A percentile compares a stretch with the other conserved stretches of the same genome.
Conservation (phyloP, 768 basidiomycete species). For the Omphalotus guepiniiformis region DNA sequence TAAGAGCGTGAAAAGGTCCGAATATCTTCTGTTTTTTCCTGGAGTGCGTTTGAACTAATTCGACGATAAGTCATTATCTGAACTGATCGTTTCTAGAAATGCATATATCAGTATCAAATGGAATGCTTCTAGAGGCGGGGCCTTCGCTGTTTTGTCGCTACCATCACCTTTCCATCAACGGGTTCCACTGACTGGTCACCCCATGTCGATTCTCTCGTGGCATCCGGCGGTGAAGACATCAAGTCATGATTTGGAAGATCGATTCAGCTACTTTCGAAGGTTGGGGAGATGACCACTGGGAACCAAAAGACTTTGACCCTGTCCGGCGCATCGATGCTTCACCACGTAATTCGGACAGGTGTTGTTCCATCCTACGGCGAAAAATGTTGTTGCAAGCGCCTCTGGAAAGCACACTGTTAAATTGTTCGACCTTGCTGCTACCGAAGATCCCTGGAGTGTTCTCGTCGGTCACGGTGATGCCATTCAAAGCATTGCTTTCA, state of each 20-base stretch:
- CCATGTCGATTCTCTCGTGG: conserved; percentile 87
- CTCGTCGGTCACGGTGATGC: conserved; percentile 81
- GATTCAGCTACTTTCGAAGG: conserved; percentile 64
- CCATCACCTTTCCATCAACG: conserved; percentile 62
- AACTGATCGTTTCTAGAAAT: conserved; percentile 36
- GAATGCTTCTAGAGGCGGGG: conserved; percentile 89
- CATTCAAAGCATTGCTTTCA: conserved; percentile 83
- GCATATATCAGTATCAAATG: conserved; percentile 94
- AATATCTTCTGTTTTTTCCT: conserved; percentile 20
- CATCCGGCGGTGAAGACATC: conserved; percentile 91
- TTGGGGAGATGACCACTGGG: conserved; percentile 84
- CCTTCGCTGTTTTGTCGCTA: conserved; percentile 87
- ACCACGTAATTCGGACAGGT: conserved; percentile 92
- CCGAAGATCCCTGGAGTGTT: conserved; percentile 57
- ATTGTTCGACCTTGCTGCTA: conserved; percentile 84
- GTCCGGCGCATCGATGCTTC: conserved; percentile 76
- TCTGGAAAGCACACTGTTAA: conserved; percentile 84
- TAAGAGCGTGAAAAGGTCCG: no score
- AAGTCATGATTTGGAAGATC: conserved; percentile 91
- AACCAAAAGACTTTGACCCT: conserved; percentile 79
- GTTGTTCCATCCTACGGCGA: conserved; percentile 87
- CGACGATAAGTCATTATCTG: neutral
- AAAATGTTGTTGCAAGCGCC: conserved; percentile 77
- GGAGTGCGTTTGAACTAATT: conserved; percentile 48
- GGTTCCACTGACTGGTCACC: conserved; percentile 92